Conservation (phyloP, 768 basidiomycete species). For the Galerina sulciceps region DNA sequence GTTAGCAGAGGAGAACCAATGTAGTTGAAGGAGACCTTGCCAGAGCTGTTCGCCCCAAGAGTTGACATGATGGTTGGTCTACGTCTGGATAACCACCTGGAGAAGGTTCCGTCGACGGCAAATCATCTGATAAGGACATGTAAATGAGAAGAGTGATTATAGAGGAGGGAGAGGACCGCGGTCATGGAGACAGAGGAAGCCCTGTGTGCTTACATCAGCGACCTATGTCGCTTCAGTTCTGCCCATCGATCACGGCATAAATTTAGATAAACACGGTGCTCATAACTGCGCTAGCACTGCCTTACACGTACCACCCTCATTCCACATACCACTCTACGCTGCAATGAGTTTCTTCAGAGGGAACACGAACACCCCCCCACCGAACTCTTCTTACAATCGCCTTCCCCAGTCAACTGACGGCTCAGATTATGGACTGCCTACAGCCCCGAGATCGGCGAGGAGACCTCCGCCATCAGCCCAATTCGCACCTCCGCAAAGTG, state of each 20-base stretch:
- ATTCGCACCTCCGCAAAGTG: constrained; percentile 37
- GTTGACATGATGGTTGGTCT: constrained; percentile 52
- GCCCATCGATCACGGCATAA: background rate
- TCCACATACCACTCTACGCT: constrained; percentile 4
- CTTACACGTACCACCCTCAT: background rate
- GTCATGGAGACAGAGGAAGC: constrained; percentile 15
- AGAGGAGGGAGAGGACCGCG: constrained; percentile 3
- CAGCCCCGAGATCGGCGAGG: constrained; percentile 37
- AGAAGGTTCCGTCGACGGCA: constrained; percentile 6
- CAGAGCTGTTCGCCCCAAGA: constrained; percentile 56
- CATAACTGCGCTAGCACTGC: background rate
- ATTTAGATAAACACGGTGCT: too few relatives aligned
- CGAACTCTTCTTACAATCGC: constrained; percentile 41
- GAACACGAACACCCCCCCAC: constrained; percentile 39
- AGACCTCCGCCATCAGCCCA: constrained; percentile 46
- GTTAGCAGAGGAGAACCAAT: constrained; percentile 24
- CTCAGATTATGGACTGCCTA: constrained; percentile 24
- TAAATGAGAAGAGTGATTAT: constrained; percentile 13
- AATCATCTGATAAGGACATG: constrained; percentile 17
- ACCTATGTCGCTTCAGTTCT: background rate
- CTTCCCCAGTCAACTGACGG: constrained; percentile 30
- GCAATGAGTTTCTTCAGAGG: constrained; percentile 55
- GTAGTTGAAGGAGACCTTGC: constrained; percentile 30
- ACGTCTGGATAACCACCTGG: constrained; percentile 38
- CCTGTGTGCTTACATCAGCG: constrained; percentile 21